Base-by-base conservation (phyloP, 768 basidiomycete species). In the Mycena pura region DNA sequence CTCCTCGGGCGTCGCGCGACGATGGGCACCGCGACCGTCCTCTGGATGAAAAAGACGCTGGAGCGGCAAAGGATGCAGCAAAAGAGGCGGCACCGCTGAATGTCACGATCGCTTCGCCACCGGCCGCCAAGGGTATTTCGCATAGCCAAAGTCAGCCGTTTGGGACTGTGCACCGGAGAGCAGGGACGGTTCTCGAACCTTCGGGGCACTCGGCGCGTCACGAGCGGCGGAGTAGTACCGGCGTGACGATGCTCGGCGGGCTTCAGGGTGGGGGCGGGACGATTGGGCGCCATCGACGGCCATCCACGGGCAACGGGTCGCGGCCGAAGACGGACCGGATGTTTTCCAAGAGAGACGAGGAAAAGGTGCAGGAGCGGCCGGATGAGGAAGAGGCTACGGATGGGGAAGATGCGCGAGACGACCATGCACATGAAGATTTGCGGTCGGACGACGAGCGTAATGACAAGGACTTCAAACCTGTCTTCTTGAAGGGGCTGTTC, bases 401-500 rank as follows among this genome's bases (percentile, higher is more conserved):
- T 49, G 79, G 79, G 40, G 80, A 78, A 43, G 75, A 61, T 61
- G 31, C 67, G 52, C 56, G 69, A 48, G 54, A 68, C 65, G 11
- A 62, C 15, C 67, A 68, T 57, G 73, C 69, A 5, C 83, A 82
- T 54, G 82, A 80, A 54, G 73, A 71, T 17, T 78, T 78, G 55
- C 78, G 75, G 62, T 80, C 84, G 40, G 82, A 83, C 62, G 77
- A 80, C 50, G 83, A 83, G 56, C 72, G 80, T 19, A 77, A 82
- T 65, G 87, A 89, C 64, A 89, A 87, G 75, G 91, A 93, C 56
- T 89, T 93, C 70, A 98, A 97, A 78, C 93, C 97, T 2, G 88
- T 98, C 38, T 97, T 93, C 77, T 78, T 99, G 69, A 99, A 98
- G 76, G 97, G 97, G 5, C 73, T 99, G 46, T 99, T 99, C 79